Percentiles rank a stretch among this genome's conserved stretches.
phyloP scores from a whole-genome alignment of 2,329 filamentous ascomycete species.

The Nemania abortiva region DNA sequence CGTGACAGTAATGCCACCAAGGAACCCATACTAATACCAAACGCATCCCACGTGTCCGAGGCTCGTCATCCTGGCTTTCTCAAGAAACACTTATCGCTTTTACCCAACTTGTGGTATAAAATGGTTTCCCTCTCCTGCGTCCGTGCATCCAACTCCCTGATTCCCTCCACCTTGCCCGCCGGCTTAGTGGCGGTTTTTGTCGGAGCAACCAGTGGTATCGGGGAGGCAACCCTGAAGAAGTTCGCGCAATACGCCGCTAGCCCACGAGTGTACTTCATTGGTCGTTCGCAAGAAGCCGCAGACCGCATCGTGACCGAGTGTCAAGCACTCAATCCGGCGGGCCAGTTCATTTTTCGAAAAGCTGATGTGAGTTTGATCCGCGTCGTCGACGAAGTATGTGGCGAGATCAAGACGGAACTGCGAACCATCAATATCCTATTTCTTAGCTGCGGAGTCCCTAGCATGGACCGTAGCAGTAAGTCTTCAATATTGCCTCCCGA shows the following conservation, averaged over 20 bases:
- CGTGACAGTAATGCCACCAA: not conserved
- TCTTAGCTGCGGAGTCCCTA: slow-evolving; percentile 33
- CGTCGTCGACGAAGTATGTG: slow-evolving; percentile 33
- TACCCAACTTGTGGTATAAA: not conserved
- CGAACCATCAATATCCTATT: slow-evolving; percentile 35
- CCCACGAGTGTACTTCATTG: slow-evolving; percentile 62
- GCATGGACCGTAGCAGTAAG: slow-evolving; percentile 33
- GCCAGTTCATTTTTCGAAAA: slow-evolving; percentile 59
- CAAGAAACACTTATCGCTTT: not conserved
- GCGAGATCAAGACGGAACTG: slow-evolving; percentile 32
- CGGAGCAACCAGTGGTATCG: slow-evolving; percentile 64
- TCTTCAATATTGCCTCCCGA: not conserved
- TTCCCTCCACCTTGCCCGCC: slow-evolving; percentile 51
- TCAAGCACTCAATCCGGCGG: slow-evolving; percentile 58
- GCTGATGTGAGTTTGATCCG: slow-evolving; percentile 31
- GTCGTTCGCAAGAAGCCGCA: slow-evolving; percentile 57
- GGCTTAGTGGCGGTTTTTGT: slow-evolving; percentile 63
- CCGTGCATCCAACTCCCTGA: slow-evolving; percentile 51
- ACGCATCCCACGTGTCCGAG: not conserved
- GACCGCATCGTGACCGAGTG: slow-evolving; percentile 59
- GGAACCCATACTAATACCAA: not conserved
- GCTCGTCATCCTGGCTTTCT: not conserved
- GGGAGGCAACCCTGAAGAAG: slow-evolving; percentile 59
- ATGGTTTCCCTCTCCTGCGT: slow-evolving; percentile 30
- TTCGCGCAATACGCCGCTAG: slow-evolving; percentile 57